Evolutionary conservation across 148 eudicot genomes (phyloP), one percentile per base, ranked within the genome.

Genomic region (Mesembryanthemum crystallinum): DNA sequence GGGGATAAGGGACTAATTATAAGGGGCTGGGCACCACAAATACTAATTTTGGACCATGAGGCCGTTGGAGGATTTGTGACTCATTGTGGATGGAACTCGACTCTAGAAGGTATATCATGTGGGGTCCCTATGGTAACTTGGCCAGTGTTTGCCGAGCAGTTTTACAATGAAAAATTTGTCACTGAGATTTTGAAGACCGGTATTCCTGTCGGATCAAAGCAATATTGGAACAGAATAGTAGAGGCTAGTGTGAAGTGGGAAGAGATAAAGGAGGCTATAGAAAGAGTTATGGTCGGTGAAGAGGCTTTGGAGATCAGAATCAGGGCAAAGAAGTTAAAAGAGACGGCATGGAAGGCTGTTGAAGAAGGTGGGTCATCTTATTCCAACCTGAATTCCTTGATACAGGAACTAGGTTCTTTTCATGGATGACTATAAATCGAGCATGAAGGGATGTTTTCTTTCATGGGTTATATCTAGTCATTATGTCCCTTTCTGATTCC

Each of bases 21-120:
- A 59, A 71, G 68, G 42, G 86, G 84, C 1, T 81, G 84, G 86
- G 84, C 84, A 11, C 86, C 86, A 1, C 86, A 81, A 75, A 54
- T 84, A 42, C 7, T 74, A 28, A 84, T 84, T 59, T 83, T 83
- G 42, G 82, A 77, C 17, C 86, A 83, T 37, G 62, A 60, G 28
- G 79, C 86, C 0, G 20, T 67, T 1, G 82, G 83, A 1, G 83
- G 74, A 5, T 83, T 83, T 8, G 35, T 83, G 76, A 83, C 86
- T 5, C 83, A 83, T 39, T 83, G 86, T 51, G 86, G 86, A 4
- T 83, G 86, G 86, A 83, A 83, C 73, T 83, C 86, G 57, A 80
- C 66, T 14, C 5, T 80, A 5, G 86, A 83, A 37, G 83, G 73
- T 0, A 42, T 80, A 21, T 69, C 81, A 0, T 71, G 76, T 39